Evolutionary conservation across 2,329 filamentous ascomycete genomes (phyloP), one percentile per base, ranked within the genome.

Genomic region (Pseudogymnoascus sp.): DNA sequence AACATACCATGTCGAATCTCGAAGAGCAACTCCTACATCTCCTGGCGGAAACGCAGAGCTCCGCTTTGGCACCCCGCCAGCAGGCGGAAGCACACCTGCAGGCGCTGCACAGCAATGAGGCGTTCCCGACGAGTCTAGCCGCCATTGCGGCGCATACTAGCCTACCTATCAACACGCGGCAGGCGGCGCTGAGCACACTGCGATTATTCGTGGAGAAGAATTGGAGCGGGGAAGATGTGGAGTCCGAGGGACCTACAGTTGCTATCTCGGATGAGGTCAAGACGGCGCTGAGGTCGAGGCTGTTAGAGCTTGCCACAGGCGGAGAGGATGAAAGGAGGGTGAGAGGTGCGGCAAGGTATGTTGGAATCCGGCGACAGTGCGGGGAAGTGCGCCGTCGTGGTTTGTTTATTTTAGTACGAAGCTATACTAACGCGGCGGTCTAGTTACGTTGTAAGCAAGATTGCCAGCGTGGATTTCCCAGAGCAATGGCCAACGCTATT

Each of bases 401-500:
- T 43, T 15, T 59, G 35, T 20, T 58, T 57, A 43, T 36, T 58
- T 63, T 59, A 63, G 60, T 15, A 28, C 33, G 39, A 38, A 30
- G 59, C n/a, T 30, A 41, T 61, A 33, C 61, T 64, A 47, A 64
- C 20, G 12, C 35, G 25, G n/a, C 37, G 22, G 18, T 57, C 20
- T 62, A 86, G 84, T 73, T 85, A 82, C 67, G 82, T 88, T 4
- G 90, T 97, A 64, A 93, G 91, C 78, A 97, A 96, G 77, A 96
- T 99, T 68, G 94, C 94, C 61, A 88, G 86, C 65, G 84, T 87
- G 70, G 94, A 99, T 77, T 97, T 96, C 71, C 94, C 94, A 60
- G 91, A 97, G 63, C 83, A 92, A 69, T 99, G 94, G 94, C 91
- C 92, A n/a, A 83, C 84, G 66, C 83, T 99, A 43, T 84, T 99